Evolutionary conservation across 139 green algal species (phyloP).

Genomic region (Volvox reticuliferus): DNA sequence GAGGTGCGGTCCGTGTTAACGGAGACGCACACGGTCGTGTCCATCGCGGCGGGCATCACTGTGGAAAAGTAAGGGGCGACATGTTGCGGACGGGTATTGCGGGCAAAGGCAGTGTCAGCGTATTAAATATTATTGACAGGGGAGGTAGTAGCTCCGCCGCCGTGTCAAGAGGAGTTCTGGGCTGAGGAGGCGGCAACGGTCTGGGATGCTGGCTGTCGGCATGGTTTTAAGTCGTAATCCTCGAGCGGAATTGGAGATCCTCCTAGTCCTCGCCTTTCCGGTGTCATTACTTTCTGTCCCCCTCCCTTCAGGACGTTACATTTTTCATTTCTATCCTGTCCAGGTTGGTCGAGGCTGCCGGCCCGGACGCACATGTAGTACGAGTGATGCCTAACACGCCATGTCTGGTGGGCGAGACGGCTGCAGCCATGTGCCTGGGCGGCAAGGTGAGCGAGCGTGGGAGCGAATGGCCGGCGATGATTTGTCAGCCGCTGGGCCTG

Average conservation of each 20-base stretch:
- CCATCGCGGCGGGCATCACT: constrained; percentile 95
- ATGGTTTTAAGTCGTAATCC: no score
- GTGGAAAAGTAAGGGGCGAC: constrained; percentile 61
- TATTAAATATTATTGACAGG: no score
- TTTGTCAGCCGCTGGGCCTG: no score
- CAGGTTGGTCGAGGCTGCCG: constrained; percentile 77
- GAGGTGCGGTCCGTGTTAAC: constrained; percentile 63
- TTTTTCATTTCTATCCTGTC: not conserved
- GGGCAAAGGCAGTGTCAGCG: no score
- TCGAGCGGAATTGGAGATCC: no score
- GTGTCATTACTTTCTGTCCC: not conserved
- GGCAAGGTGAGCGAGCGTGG: constrained; percentile 65
- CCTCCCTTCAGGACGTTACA: not conserved
- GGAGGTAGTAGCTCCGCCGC: no score
- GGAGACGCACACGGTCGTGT: constrained; percentile 82
- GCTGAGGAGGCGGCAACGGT: no score
- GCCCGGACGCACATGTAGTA: constrained; percentile 74
- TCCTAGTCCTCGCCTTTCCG: not conserved
- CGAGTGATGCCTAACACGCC: constrained; percentile 99
- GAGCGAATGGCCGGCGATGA: not conserved
- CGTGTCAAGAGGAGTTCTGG: no score
- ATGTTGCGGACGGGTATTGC: no score
- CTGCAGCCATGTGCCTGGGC: constrained; percentile 91
- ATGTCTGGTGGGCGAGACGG: constrained; percentile 93
- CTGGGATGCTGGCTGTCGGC: no score